Evolutionary conservation across 1,284 basidiomycete genomes (phyloP).

Genomic region (Singerocomus inundabilis): DNA sequence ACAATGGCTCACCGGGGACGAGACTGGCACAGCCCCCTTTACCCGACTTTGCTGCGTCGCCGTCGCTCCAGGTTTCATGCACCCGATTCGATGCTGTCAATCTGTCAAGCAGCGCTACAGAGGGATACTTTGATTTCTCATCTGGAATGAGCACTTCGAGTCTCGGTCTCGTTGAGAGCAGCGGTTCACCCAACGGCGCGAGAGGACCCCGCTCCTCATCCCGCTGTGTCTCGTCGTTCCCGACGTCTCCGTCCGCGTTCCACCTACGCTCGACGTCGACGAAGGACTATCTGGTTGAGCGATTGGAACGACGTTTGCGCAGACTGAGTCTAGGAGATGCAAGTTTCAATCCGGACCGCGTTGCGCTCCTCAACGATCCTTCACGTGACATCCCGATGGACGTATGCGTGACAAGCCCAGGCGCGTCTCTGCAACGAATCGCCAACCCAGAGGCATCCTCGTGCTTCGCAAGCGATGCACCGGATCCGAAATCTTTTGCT

Average conservation of each 20-base stretch:
- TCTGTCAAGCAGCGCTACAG: conserved; percentile 4
- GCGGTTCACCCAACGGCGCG: no score
- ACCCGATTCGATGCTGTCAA: conserved; percentile 8
- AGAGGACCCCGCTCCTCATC: no score
- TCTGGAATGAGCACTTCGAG: conserved; percentile 16
- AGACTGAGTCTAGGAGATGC: conserved; percentile 19
- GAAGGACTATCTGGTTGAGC: conserved; percentile 24
- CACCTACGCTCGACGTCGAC: conserved; percentile 22
- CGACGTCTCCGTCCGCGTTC: conserved; percentile 25
- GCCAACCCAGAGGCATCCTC: neutral
- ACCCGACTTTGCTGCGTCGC: neutral
- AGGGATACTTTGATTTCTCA: conserved; percentile 10
- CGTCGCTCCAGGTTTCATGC: neutral
- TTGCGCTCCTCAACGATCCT: neutral
- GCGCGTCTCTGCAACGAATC: neutral
- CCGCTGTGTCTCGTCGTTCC: conserved; percentile 1
- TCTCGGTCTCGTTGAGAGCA: neutral
- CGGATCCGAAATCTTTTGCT: neutral
- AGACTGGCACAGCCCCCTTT: conserved; percentile 2
- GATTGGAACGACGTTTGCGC: conserved; percentile 21
- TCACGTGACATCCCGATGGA: conserved; percentile 12
- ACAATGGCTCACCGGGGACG: no score
- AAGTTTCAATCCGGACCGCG: conserved; percentile 1
- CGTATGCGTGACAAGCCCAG: conserved; percentile 1
- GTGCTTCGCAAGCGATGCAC: neutral